Evolutionary conservation across 169 alveolate species (phyloP).

Genomic region (Cryptosporidium sp.): DNA sequence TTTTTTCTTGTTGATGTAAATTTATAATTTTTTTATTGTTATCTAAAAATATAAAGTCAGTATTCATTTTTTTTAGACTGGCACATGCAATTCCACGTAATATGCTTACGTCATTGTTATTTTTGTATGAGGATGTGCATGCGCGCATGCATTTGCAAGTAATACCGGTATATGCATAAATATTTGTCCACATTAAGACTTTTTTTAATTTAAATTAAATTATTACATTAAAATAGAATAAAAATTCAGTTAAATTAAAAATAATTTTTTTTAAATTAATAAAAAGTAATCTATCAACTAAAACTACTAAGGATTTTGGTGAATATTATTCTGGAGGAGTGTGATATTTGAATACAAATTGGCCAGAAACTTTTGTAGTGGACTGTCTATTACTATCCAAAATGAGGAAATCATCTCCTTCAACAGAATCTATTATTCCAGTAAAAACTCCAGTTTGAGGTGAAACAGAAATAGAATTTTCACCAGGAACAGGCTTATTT

Average conservation of each 20-base stretch:
- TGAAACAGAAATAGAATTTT: conserved; percentile 56
- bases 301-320: not conserved
- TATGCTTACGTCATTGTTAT: not conserved
- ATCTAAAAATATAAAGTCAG: not conserved
- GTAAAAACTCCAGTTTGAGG: conserved; percentile 56
- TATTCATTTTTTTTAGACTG: not conserved
- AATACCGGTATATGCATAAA: not conserved
- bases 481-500: conserved; percentile 48
- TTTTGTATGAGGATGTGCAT: not conserved
- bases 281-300: not conserved
- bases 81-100: conserved; percentile 19
- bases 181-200: not conserved
- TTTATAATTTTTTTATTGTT: no score
- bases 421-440: conserved; percentile 54
- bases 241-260: not conserved
- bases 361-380: conserved; percentile 33
- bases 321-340: conserved; percentile 64
- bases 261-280: not conserved
- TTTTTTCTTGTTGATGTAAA: no score
- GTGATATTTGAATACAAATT: conserved; percentile 65
- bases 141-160: not conserved
- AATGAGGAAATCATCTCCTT: conserved; percentile 37
- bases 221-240: not conserved
- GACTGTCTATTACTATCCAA: conserved; percentile 21
- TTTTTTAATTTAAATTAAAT: not conserved